Conservation (phyloP, 2,329 filamentous ascomycete species). For the Nakataea oryzae region DNA sequence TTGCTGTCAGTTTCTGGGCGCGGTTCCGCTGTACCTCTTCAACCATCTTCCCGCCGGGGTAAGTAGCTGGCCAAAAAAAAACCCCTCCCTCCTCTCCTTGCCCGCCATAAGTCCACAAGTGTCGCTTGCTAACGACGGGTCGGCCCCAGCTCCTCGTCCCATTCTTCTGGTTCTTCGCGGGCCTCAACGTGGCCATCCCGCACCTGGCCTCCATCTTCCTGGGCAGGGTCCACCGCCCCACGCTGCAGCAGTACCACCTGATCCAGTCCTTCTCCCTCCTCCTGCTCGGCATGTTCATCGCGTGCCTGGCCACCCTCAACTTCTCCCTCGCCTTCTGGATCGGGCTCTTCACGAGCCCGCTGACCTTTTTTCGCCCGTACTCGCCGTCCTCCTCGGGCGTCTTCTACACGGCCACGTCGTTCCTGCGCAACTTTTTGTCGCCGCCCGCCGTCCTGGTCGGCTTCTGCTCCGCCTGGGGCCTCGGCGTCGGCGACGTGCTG, state of each 20-base stretch:
- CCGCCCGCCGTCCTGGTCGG: constrained; percentile 46
- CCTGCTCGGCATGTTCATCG: constrained; percentile 81
- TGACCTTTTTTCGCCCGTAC: constrained; percentile 59
- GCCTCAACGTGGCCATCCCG: constrained; percentile 45
- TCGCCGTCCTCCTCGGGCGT: constrained; percentile 15
- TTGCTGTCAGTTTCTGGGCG: constrained; percentile 63
- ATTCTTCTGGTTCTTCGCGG: constrained; percentile 47
- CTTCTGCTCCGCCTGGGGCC: constrained; percentile 28
- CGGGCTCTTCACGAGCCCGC: constrained; percentile 65
- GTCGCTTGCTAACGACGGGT: neutral
- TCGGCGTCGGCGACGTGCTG: constrained; percentile 47
- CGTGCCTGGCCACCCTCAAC: constrained; percentile 87
- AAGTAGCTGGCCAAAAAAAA: constrained; percentile 20
- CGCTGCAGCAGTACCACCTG: constrained; percentile 61
- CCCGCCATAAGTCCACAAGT: neutral
- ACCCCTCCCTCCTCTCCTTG: constrained; percentile 3
- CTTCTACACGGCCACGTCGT: constrained; percentile 29
- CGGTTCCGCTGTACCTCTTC: constrained; percentile 78
- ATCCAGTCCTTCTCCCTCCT: constrained; percentile 90
- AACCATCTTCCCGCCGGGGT: constrained; percentile 62
- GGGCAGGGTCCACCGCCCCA: constrained; percentile 37
- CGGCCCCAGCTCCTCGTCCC: constrained; percentile 42
- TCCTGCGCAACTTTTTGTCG: constrained; percentile 48
- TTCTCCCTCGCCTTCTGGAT: constrained; percentile 84
- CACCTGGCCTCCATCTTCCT: constrained; percentile 45